Percentiles rank a stretch among this genome's conserved stretches.
Evolutionary conservation across 2,329 filamentous ascomycete species (phyloP).

Genomic region (Pseudogymnoascus sp.): DNA sequence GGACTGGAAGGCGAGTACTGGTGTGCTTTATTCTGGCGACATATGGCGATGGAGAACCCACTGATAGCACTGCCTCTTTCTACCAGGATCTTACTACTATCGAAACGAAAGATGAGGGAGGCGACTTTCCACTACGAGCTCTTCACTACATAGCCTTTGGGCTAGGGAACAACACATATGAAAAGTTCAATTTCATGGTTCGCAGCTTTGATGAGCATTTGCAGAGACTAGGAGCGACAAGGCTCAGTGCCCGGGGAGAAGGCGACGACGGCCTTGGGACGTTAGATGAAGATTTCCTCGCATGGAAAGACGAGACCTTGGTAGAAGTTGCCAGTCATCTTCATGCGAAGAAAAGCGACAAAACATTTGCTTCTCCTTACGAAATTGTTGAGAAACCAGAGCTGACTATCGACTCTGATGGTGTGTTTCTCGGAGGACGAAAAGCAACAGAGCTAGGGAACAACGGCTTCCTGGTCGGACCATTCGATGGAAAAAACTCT

Average conservation of each 20-base stretch:
- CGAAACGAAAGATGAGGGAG: slow-evolving; percentile 18
- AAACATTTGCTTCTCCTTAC: background rate
- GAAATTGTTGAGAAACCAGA: background rate
- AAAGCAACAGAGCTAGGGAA: background rate
- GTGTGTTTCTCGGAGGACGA: background rate
- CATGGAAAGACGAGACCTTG: slow-evolving; percentile 31
- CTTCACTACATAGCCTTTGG: slow-evolving; percentile 33
- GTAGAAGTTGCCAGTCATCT: slow-evolving; percentile 12
- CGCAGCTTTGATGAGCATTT: slow-evolving; percentile 24
- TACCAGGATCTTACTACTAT: slow-evolving; percentile 23
- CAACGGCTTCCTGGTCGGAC: too few relatives aligned
- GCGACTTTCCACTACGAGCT: background rate
- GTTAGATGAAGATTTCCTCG: slow-evolving; percentile 32
- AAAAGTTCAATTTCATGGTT: slow-evolving; percentile 33
- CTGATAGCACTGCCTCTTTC: slow-evolving; percentile 31
- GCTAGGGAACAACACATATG: slow-evolving; percentile 35
- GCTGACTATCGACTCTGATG: background rate
- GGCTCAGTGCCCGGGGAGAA: slow-evolving; percentile 25
- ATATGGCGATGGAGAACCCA: slow-evolving; percentile 37
- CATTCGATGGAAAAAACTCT: slow-evolving; percentile 7
- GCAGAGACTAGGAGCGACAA: slow-evolving; percentile 25
- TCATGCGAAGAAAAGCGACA: background rate
- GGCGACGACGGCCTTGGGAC: slow-evolving; percentile 27
- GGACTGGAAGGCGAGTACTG: slow-evolving; percentile 11
- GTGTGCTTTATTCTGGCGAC: slow-evolving; percentile 34